Conservation (phyloP, 768 basidiomycete genomes). For the Punctularia strigosozonata region DNA sequence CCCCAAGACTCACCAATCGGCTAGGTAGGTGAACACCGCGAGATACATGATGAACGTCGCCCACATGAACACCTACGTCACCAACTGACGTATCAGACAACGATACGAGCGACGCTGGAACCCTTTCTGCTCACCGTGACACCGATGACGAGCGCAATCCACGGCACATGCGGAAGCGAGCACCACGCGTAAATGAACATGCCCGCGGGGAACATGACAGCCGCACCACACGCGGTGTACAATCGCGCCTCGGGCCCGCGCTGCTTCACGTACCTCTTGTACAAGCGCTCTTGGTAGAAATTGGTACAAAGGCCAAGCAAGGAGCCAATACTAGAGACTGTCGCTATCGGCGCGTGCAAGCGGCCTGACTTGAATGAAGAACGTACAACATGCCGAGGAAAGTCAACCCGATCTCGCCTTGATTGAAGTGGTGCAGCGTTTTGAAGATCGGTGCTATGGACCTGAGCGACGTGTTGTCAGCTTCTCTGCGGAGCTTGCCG, state of each 20-base stretch:
- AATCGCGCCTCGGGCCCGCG: slow-evolving; percentile 48
- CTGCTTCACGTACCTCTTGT: slow-evolving; percentile 15
- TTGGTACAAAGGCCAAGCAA: slow-evolving; percentile 16
- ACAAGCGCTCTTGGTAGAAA: slow-evolving; percentile 18
- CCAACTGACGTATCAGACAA: background rate
- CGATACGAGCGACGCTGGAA: background rate
- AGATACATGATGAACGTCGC: slow-evolving; percentile 31
- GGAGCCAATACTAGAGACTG: slow-evolving; percentile 38
- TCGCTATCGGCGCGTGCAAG: no score
- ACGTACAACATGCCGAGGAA: background rate
- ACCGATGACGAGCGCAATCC: slow-evolving; percentile 50
- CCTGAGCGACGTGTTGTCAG: background rate
- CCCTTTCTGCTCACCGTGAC: slow-evolving; percentile 18
- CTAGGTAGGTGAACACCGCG: slow-evolving; percentile 33
- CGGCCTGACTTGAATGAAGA: no score
- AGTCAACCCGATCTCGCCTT: background rate
- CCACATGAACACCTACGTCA: slow-evolving; percentile 24
- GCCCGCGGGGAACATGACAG: slow-evolving; percentile 39
- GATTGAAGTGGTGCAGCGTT: background rate
- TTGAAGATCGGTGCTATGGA: background rate
- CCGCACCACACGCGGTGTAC: slow-evolving; percentile 42
- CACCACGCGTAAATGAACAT: slow-evolving; percentile 72
- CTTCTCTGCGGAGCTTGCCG: background rate
- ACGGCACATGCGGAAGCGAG: slow-evolving; percentile 38
- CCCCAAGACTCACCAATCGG: slow-evolving; percentile 30